Evolutionary conservation across 495 filamentous ascomycete species (phyloP), one percentile per base, ranked within the genome.

Genomic region (Penicillium paxilli): DNA sequence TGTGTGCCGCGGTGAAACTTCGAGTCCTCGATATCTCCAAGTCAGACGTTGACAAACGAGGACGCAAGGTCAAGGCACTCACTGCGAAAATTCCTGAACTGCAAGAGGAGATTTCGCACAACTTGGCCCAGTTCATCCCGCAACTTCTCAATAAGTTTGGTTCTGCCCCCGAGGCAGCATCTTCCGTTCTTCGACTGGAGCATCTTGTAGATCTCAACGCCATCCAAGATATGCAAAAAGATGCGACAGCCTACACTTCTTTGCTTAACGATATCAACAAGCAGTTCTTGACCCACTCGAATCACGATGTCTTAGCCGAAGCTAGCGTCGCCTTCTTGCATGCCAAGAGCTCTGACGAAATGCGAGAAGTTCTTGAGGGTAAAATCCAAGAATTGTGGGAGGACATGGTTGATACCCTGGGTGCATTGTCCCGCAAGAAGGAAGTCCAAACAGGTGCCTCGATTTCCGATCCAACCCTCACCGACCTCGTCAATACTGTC

Each of bases 261-360:
- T 72, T 98, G 19, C 77, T 98, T 1, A 94, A 96, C 56, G 93
- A 98, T 58, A 93, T 98, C 62, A 91, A 89, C 58, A 88, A 87
- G 53, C 94, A 98, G 63, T 98, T 98, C 70, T 82, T 92, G 42
- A 86, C 91, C 0, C 94, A 98, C 62, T 88, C 89, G 5, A 88
- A 96, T 58, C 84, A 89, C 44, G 81, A 83, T 33, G 92, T 98
- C 6, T 75, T 98, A n/a, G 81, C 83, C 5, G 91, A 96, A 68
- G 92, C 91, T 20, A 87, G 85, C 12, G 78, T 84, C 12, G 90
- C 91, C 12, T 81, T 98, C 25, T 69, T 96, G 19, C 92, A 96
- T 65, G 91, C 92, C 11, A 86, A 87, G 49, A 85, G 81, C 52
- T 93, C 89, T 49, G 90, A 93, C 55, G 91, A 94, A 54, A 83